Evolutionary conservation across 2,329 filamentous ascomycete species (phyloP).

Genomic region (Aspergillus phoenicis): DNA sequence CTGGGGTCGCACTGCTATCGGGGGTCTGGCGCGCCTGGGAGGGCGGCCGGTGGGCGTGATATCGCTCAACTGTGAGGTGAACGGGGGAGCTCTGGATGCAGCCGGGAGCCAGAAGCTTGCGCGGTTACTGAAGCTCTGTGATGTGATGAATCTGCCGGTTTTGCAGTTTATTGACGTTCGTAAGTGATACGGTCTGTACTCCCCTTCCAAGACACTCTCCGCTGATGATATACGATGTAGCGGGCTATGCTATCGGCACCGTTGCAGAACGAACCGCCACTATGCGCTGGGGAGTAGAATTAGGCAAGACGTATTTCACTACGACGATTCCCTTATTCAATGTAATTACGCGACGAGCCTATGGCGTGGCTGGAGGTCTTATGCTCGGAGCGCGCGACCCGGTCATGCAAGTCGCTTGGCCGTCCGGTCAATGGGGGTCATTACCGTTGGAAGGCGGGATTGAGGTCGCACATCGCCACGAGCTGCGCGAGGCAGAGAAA

Average conservation of each 20-base stretch:
- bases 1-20: slow-evolving; percentile 65
- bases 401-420: slow-evolving; percentile 64
- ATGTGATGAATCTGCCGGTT: slow-evolving; percentile 66
- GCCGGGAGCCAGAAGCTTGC: slow-evolving; percentile 63
- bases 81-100: slow-evolving; percentile 64
- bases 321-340: slow-evolving; percentile 66
- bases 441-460: slow-evolving; percentile 66
- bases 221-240: slow-evolving; percentile 19
- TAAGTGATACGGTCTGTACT: slow-evolving; percentile 29
- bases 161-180: slow-evolving; percentile 66
- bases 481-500: slow-evolving; percentile 59
- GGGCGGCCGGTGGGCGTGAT: slow-evolving; percentile 63
- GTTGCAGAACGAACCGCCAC: slow-evolving; percentile 64
- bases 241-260: slow-evolving; percentile 66
- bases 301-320: slow-evolving; percentile 64
- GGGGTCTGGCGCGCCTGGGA: slow-evolving; percentile 60
- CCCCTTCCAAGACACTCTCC: background rate
- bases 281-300: slow-evolving; percentile 65
- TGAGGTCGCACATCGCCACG: slow-evolving; percentile 64
- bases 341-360: slow-evolving; percentile 63
- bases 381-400: slow-evolving; percentile 67
- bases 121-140: slow-evolving; percentile 63
- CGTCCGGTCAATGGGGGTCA: slow-evolving; percentile 64
- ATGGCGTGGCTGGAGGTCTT: slow-evolving; percentile 65
- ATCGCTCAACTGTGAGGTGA: slow-evolving; percentile 63